phyloP scores from a whole-genome alignment of 163 green algal genomes.

The Scenedesmus sp. region DNA sequence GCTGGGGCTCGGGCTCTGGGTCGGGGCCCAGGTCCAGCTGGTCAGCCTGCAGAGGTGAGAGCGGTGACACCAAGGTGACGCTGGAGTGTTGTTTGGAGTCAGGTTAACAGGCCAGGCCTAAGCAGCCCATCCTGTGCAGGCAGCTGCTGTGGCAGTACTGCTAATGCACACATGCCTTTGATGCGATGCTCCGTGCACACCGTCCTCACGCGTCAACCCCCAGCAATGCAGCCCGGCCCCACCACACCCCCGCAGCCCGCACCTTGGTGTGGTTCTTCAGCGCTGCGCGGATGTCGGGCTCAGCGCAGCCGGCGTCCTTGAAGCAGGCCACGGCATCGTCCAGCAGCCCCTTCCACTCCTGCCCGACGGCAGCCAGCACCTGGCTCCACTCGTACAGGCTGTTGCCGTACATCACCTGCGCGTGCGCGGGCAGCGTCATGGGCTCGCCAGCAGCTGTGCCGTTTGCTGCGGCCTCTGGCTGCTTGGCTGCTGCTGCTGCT shows the following conservation, averaged over 20 bases:
- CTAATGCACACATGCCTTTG: no score
- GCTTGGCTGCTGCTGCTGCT: slow-evolving; percentile 18
- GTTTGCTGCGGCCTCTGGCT: slow-evolving; percentile 1
- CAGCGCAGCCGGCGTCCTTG: slow-evolving; percentile 72
- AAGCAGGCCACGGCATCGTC: slow-evolving; percentile 81
- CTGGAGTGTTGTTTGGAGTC: no score
- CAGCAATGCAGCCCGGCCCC: neutral
- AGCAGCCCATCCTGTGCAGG: neutral
- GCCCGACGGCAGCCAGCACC: slow-evolving; percentile 71
- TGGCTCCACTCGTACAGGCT: slow-evolving; percentile 90
- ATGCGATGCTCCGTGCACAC: neutral
- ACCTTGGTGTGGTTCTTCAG: slow-evolving; percentile 82
- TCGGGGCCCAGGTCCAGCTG: slow-evolving; percentile 80
- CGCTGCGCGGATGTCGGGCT: slow-evolving; percentile 82
- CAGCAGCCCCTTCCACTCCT: slow-evolving; percentile 75
- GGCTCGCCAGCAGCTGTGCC: neutral
- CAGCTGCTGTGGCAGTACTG: neutral
- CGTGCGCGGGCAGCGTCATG: neutral
- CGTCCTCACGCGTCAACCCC: neutral
- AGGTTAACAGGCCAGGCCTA: no score
- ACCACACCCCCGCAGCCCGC: no score
- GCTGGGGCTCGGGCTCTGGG: slow-evolving; percentile 62
- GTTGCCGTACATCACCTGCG: slow-evolving; percentile 87
- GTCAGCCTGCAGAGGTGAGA: slow-evolving; percentile 50
- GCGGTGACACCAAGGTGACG: neutral